Conservation (phyloP, 2,329 filamentous ascomycete genomes). For the Fusarium zealandicum region DNA sequence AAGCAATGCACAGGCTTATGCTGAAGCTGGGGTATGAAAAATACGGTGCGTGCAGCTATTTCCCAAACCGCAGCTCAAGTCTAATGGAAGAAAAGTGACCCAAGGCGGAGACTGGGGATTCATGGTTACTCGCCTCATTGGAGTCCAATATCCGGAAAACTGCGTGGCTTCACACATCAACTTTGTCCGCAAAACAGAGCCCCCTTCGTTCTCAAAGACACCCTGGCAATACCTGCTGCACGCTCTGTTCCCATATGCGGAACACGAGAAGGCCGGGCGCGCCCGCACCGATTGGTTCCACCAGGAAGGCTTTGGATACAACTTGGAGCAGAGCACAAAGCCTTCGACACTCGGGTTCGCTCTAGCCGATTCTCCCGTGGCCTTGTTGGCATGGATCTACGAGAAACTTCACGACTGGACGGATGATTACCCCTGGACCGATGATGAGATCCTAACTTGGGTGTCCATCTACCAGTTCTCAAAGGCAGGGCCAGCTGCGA, state of each 20-base stretch:
- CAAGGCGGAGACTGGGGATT: constrained; percentile 78
- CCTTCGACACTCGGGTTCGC: constrained; percentile 77
- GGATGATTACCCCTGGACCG: constrained; percentile 74
- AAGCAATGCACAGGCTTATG: constrained; percentile 74
- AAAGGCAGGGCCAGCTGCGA: constrained; percentile 71
- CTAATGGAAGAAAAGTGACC: constrained; percentile 43
- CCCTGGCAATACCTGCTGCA: constrained; percentile 64
- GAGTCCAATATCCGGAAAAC: constrained; percentile 66
- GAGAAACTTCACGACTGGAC: constrained; percentile 84
- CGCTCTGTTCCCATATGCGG: constrained; percentile 60
- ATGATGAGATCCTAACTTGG: constrained; percentile 80
- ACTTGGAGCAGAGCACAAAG: constrained; percentile 61
- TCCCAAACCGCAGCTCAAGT: too few species aligned
- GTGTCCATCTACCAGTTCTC: constrained; percentile 76
- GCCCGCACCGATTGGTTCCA: constrained; percentile 64
- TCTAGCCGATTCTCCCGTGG: constrained; percentile 73
- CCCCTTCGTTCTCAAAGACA: constrained; percentile 58
- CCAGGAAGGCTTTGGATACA: constrained; percentile 55
- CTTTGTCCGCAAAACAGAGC: constrained; percentile 61
- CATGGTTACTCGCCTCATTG: constrained; percentile 68
- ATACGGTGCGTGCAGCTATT: constrained; percentile 39
- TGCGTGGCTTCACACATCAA: constrained; percentile 54
- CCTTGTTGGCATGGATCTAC: constrained; percentile 78
- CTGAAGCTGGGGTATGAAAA: constrained; percentile 63
- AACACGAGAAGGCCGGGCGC: constrained; percentile 50